phyloP scores from a whole-genome alignment of 345 rosid genomes.

The Streptanthus diversifolius region DNA sequence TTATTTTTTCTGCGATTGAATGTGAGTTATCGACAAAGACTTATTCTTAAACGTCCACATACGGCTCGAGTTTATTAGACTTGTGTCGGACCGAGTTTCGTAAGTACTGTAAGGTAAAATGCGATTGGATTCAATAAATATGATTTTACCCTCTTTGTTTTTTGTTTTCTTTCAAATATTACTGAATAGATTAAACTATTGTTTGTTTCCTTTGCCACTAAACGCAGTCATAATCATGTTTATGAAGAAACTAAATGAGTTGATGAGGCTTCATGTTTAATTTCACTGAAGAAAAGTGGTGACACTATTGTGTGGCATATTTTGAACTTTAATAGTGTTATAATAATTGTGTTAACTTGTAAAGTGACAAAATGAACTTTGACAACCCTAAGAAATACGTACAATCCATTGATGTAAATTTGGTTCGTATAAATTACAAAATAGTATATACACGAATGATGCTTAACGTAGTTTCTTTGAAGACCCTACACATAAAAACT shows the following conservation, averaged over 20 bases:
- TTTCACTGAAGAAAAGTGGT: not conserved
- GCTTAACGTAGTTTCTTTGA: not conserved
- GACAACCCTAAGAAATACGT: not conserved
- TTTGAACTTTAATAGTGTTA: not conserved
- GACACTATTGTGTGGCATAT: not conserved
- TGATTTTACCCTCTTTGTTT: not conserved
- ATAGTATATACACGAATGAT: not conserved
- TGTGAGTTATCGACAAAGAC: constrained; percentile 11
- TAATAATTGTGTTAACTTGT: not conserved
- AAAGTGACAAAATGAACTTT: not conserved
- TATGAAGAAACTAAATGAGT: not conserved
- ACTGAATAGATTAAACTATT: not conserved
- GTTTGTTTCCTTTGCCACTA: not conserved
- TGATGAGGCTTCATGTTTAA: not conserved
- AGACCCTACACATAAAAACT: not conserved
- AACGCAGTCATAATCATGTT: not conserved
- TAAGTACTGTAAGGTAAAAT: not conserved
- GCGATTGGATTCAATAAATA: not conserved
- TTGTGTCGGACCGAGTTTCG: not conserved
- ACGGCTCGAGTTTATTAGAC: not conserved
- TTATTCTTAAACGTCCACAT: not conserved
- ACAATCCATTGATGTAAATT: not conserved
- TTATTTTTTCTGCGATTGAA: not conserved
- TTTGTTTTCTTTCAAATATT: not conserved
- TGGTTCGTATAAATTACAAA: not conserved